Conservation (phyloP, 352 stramenopile genomes). For the Globisporangium rhizosaccharum region DNA sequence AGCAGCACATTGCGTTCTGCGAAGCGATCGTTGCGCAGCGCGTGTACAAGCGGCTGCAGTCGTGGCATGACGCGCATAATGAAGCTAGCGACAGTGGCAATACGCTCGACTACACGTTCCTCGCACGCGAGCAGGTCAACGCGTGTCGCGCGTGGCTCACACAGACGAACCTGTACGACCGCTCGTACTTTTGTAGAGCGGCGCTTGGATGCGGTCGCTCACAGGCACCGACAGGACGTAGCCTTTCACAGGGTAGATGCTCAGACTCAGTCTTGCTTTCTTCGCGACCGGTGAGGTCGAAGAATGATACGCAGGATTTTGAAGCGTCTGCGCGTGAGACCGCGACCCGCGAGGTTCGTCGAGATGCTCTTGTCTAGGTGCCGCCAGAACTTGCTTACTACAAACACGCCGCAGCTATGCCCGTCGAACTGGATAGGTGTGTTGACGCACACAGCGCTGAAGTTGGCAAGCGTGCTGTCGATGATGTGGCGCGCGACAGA, state of each 20-base stretch:
- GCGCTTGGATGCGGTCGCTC: constrained; percentile 50
- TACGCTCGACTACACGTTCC: constrained; percentile 15
- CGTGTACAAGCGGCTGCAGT: constrained; percentile 27
- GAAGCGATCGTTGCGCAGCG: constrained; percentile 28
- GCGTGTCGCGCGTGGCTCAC: constrained; percentile 30
- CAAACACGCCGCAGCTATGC: no score
- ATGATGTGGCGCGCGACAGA: no score
- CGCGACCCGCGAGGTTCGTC: no score
- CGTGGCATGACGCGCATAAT: constrained; percentile 22
- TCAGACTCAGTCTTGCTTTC: constrained; percentile 65
- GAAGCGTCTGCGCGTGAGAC: no score
- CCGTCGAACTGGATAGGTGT: no score
- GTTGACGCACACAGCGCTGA: no score
- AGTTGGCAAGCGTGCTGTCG: no score
- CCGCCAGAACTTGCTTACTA: no score
- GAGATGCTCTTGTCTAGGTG: no score
- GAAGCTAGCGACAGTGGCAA: not conserved
- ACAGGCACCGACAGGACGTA: constrained; percentile 84
- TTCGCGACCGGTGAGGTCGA: constrained; percentile 60
- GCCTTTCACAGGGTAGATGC: constrained; percentile 81
- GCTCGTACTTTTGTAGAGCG: constrained; percentile 54
- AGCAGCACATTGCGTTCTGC: constrained; percentile 23
- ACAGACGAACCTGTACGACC: constrained; percentile 10
- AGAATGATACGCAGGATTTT: no score
- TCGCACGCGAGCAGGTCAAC: constrained; percentile 31